These are phyloP conservation scores for Rhododendron williamsianum DNA, from an alignment of 148 eudicot genomes.

Conservation along the genomic window DNA sequence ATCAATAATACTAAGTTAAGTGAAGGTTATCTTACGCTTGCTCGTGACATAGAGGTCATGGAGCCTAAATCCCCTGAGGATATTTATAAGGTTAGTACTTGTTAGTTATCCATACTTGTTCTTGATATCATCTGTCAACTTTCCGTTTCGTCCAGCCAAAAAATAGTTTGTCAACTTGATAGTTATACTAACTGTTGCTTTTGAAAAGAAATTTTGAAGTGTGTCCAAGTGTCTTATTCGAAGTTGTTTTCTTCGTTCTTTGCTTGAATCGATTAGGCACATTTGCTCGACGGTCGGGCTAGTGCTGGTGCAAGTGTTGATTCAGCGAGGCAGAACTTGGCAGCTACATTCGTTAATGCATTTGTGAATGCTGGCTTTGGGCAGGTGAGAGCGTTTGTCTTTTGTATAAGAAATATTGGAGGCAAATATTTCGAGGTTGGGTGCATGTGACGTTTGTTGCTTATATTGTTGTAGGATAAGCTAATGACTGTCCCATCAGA, in stretches of 20 bases:
- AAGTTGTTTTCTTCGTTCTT: slow-evolving; percentile 2
- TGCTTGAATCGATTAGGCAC: slow-evolving; percentile 46
- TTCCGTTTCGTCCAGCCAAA: not conserved
- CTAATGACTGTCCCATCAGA: slow-evolving; percentile 81
- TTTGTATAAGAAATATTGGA: not conserved
- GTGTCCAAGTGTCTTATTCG: not conserved
- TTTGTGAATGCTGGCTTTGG: slow-evolving; percentile 99
- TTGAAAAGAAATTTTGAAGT: not conserved
- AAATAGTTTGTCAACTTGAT: not conserved
- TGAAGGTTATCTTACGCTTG: slow-evolving; percentile 96
- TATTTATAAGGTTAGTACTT: slow-evolving; percentile 68
- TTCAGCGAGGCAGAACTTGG: slow-evolving; percentile 95
- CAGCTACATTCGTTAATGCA: slow-evolving; percentile 98
- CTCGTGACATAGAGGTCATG: slow-evolving; percentile 99
- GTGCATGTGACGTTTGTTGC: not conserved
- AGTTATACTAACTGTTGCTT: not conserved
- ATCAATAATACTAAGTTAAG: slow-evolving; percentile 66
- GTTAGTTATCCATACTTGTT: not conserved
- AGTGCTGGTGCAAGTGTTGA: slow-evolving; percentile 86
- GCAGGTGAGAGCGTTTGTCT: slow-evolving; percentile 40
- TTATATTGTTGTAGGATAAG: slow-evolving; percentile 58
- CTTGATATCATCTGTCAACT: not conserved
- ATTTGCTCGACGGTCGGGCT: slow-evolving; percentile 94
- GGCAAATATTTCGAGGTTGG: not conserved
- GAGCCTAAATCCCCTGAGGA: slow-evolving; percentile 96